Evolutionary conservation across 1,284 basidiomycete genomes (phyloP), one percentile per base, ranked within the genome.

Genomic region (Rhodotorula glutinis): DNA sequence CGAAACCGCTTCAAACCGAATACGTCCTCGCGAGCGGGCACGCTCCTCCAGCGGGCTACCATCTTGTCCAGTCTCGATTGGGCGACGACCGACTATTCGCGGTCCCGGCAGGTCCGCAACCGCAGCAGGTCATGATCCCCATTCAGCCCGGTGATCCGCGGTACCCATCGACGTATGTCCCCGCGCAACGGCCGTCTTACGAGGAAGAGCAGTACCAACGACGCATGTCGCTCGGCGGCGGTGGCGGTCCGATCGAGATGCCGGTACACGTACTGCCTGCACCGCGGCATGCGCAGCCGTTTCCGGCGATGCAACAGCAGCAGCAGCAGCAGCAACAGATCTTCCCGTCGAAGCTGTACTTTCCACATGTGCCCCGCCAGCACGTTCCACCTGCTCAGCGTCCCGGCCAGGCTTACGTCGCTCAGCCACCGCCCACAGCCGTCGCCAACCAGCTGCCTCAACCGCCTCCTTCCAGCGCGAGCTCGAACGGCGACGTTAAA

Each of bases 311-410:
- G 13, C 33, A 29, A 4, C 56, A 19, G 21, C 57, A 19, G 29
- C 10, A 17, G 13, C 33, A 29, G 8, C 56, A 19, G 21, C 57
- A 19, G 29, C 10, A 17, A 23, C 49, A 38, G 17, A 4, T 23
- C 19, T 53, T 64, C 53, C 58, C 66, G 11, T 41, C 55, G 21
- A 68, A 68, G 27, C 56, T 68, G 25, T 68, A 68, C 52, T 68
- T 68, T 59, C 66, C 66, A 21, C 62, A 64, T 27, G 60, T 65
- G 7, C 40, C 62, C 2, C 62, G 62, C 33, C 33, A 38, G 52
- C 46, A 51, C 21, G 60, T 40, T 8, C 55, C 68, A 8, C 30
- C 56, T 16, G 38, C 40, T 7, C 58, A 57, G 13, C 27, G 30
- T 27, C 11, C 49, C 16, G 49, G 16, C 25, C 49, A 29, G 49